Base-by-base conservation (phyloP, 1,284 basidiomycete species). In the Leucoagaricus sp. region DNA sequence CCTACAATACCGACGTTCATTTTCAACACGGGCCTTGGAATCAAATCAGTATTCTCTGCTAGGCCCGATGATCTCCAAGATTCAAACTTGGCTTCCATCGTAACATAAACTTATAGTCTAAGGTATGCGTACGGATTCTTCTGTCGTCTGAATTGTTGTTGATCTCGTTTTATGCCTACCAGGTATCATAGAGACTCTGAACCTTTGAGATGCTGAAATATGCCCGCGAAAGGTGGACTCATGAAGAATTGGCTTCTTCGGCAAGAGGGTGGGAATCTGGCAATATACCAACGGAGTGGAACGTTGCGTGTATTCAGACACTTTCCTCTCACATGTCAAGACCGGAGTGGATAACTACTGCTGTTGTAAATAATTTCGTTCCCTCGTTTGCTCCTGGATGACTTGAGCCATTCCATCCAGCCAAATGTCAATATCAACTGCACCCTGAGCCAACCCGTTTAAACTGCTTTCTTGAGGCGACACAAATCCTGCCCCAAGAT, bases 361-460 rank as follows among this genome's bases (percentile, higher is more conserved):
- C n/a, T 51, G 53, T 23, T 44, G 48, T 29, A 57, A 29, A 52
- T 47, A 42, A 15, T 77, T 76, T n/a, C 79, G 74, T 59, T 87
- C 84, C 26, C 72, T 71, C 3, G 72, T 75, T 50, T 85, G 81
- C 41, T 83, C 79, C 40, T 74, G 67, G 19, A 95, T 81, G 21
- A 91, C 88, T 57, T 78, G 83, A 51, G 85, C 83, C 84, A 96
- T 91, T 8, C 91, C 93, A 28, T 82, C 77, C 55, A 93, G 69
- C 91, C 91, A 93, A 10, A 78, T 65, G 54, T 83, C 81, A 25
- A 89, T 80, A 51, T 80, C 72, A 2, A 79, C 72, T 7, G 77
- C 77, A 25, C 67, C 63, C 15, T 28, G 49, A 49, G 38, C 36
- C 40, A 31, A 29, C 41, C 29, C 42, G 36, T 17, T 29, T 44